phyloP scores from a whole-genome alignment of 306 rosid genomes.

The Corylus americana region DNA sequence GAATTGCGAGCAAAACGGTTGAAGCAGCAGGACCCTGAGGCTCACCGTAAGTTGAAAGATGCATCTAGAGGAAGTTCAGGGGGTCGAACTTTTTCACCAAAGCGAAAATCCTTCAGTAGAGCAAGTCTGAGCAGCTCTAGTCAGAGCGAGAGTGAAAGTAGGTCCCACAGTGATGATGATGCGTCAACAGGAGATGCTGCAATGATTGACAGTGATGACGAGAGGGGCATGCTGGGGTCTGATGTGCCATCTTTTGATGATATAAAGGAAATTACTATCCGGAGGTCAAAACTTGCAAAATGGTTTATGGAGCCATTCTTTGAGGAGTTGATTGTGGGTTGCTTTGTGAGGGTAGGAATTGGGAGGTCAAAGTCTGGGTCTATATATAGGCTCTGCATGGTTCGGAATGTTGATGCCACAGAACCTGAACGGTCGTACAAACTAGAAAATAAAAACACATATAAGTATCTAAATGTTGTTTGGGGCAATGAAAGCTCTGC shows the following conservation, averaged over 20 bases:
- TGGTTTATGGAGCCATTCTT: conserved; percentile 97
- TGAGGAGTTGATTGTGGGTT: conserved; percentile 91
- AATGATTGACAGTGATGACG: conserved; percentile 81
- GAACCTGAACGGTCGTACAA: conserved; percentile 76
- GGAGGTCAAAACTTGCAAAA: conserved; percentile 79
- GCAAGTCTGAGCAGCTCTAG: conserved; percentile 68
- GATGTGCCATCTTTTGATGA: conserved; percentile 71
- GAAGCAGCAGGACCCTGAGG: conserved; percentile 88
- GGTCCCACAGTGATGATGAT: conserved; percentile 75
- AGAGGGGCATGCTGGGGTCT: conserved; percentile 48
- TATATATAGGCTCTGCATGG: conserved; percentile 84
- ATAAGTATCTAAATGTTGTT: conserved; percentile 77
- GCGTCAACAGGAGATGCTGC: conserved; percentile 70
- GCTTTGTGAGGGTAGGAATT: conserved; percentile 96
- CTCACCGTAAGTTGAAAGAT: conserved; percentile 56
- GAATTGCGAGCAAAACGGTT: conserved; percentile 88
- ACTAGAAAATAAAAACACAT: conserved; percentile 73
- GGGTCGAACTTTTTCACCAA: conserved; percentile 49
- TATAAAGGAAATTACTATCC: conserved; percentile 79
- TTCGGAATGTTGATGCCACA: conserved; percentile 83
- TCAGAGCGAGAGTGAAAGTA: conserved; percentile 81
- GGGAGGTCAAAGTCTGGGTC: conserved; percentile 82
- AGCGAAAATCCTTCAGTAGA: conserved; percentile 53
- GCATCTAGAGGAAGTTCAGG: conserved; percentile 58
- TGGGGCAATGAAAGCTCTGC: conserved; percentile 95